Percentiles rank a stretch among this genome's conserved stretches.
phyloP scores from a whole-genome alignment of 176 grass and related monocot species.

The Sorghum bicolor region DNA sequence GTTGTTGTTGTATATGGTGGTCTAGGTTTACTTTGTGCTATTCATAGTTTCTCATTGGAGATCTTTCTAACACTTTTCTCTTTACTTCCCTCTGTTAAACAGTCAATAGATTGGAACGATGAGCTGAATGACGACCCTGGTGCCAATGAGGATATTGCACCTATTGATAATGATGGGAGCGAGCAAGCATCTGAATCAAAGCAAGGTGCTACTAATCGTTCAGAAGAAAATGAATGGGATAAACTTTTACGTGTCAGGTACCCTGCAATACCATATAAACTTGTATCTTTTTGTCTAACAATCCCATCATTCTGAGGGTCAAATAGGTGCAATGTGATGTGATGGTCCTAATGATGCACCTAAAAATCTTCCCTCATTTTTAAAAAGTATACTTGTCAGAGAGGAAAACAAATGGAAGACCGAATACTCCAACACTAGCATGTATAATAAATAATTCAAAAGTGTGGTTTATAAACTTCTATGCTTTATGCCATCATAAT shows the following conservation, averaged over 20 bases:
- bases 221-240: constrained; percentile 98
- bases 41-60: constrained; percentile 10
- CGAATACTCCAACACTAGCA: background rate
- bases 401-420: background rate
- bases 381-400: background rate
- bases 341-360: background rate
- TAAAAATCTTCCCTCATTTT: background rate
- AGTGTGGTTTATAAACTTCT: background rate
- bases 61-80: constrained; percentile 31
- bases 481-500: background rate
- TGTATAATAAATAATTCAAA: background rate
- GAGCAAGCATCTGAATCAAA: constrained; percentile 61
- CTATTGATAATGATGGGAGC: constrained; percentile 48
- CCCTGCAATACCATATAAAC: background rate
- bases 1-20: background rate
- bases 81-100: constrained; percentile 38
- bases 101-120: constrained; percentile 98
- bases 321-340: background rate
- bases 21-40: constrained; percentile 38
- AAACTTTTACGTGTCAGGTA: constrained; percentile 96
- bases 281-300: constrained; percentile 22
- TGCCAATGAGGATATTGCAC: constrained; percentile 43
- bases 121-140: constrained; percentile 76
- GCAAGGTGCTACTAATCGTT: constrained; percentile 46
- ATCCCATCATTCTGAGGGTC: background rate